Percentiles rank a stretch among this genome's conserved stretches.
phyloP scores from a whole-genome alignment of 495 filamentous ascomycete genomes.

The Penicillium diatomitis region DNA sequence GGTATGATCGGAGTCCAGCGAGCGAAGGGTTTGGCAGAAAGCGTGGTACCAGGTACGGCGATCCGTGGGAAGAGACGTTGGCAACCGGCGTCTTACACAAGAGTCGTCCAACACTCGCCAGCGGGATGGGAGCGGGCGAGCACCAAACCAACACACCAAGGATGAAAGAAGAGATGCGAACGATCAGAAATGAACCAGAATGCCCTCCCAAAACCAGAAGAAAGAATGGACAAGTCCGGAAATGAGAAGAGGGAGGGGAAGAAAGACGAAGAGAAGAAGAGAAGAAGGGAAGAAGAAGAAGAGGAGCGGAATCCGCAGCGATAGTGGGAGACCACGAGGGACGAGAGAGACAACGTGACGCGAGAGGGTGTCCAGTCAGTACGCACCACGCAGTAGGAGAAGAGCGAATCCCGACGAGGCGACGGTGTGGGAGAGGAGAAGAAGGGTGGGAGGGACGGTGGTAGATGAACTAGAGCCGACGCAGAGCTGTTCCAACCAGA shows the following conservation, averaged over 20 bases:
- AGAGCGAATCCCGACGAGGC: too few relatives aligned
- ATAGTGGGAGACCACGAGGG: too few relatives aligned
- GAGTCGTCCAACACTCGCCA: too few relatives aligned
- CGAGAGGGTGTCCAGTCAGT: too few relatives aligned
- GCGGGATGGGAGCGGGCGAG: too few relatives aligned
- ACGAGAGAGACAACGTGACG: too few relatives aligned
- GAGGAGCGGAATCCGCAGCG: background rate
- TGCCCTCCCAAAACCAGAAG: background rate
- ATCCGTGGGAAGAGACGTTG: constrained; percentile 9
- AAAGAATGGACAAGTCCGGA: background rate
- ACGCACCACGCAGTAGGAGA: too few relatives aligned
- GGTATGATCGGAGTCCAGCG: constrained; percentile 14
- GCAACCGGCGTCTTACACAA: background rate
- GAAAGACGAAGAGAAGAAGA: constrained; percentile 3
- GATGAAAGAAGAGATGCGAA: background rate
- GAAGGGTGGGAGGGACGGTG: background rate
- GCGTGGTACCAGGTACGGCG: constrained; percentile 2
- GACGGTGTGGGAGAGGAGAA: background rate
- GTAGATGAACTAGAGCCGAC: background rate
- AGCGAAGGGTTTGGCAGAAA: constrained; percentile 6
- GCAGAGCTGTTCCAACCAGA: background rate
- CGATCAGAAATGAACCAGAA: background rate
- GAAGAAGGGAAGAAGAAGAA: background rate
- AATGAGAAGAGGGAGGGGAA: constrained; percentile 3
- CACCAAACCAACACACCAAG: background rate